phyloP scores from a whole-genome alignment of 768 basidiomycete genomes.

The Pulveroboletus ravenelii region DNA sequence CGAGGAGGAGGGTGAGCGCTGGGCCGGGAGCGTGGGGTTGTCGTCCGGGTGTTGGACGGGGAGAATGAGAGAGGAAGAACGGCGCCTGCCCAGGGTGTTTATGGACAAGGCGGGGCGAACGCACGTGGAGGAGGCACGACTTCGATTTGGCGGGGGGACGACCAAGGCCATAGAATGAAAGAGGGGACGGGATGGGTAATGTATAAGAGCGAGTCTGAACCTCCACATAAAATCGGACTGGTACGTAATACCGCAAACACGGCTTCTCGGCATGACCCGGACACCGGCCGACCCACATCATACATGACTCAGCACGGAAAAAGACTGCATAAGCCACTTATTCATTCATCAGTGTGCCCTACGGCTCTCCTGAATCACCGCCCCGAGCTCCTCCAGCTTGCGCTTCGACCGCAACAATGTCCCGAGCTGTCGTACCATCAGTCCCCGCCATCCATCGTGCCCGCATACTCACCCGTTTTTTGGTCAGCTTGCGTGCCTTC shows the following conservation, averaged over 20 bases:
- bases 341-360: constrained; percentile 48
- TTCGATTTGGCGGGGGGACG: constrained; percentile 43
- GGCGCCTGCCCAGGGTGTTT: constrained; percentile 50
- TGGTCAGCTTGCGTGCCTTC: constrained; percentile 98
- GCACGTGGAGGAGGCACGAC: constrained; percentile 57
- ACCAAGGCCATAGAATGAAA: constrained; percentile 25
- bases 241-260: constrained; percentile 18
- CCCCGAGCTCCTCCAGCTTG: constrained; percentile 95
- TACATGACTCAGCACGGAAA: constrained; percentile 10
- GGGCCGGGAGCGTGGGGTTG: neutral
- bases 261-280: constrained; percentile 20
- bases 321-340: neutral
- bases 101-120: constrained; percentile 50
- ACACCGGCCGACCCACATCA: neutral
- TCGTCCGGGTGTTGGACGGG: constrained; percentile 19
- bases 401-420: constrained; percentile 98
- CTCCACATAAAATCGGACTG: constrained; percentile 17
- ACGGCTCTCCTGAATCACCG: constrained; percentile 90
- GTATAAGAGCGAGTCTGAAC: constrained; percentile 2
- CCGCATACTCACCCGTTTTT: constrained; percentile 84
- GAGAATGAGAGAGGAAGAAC: constrained; percentile 46
- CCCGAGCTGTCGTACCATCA: constrained; percentile 59
- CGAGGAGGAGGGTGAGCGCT: neutral
- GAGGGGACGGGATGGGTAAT: neutral
- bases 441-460: neutral